A percentile compares a stretch with the other conserved stretches of the same genome.
Conservation (phyloP, 768 basidiomycete genomes). For the Lactifluus echinatus region DNA sequence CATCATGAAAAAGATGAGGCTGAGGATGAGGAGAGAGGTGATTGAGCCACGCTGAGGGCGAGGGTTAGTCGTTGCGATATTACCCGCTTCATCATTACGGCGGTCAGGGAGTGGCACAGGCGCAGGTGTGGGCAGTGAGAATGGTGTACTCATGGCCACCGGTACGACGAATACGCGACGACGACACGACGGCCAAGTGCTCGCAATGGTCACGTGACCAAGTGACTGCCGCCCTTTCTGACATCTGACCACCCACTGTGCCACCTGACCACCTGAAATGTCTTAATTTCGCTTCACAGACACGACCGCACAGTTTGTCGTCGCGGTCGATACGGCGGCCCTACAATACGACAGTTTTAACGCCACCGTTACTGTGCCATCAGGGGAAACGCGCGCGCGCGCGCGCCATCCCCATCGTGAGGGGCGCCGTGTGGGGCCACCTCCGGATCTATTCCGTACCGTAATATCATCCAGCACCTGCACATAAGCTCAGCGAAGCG, state of each 20-base stretch:
- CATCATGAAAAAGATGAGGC: slow-evolving; percentile 70
- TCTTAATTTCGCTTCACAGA: no score
- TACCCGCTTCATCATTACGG: slow-evolving; percentile 1
- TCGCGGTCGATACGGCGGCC: background rate
- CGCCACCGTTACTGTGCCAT: background rate
- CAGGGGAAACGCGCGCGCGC: background rate
- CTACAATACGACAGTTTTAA: background rate
- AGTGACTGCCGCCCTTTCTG: no score
- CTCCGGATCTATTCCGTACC: no score
- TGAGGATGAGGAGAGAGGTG: slow-evolving; percentile 65
- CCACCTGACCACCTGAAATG: no score
- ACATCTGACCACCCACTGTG: no score
- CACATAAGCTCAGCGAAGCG: no score
- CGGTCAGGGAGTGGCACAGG: background rate
- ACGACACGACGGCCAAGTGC: no score
- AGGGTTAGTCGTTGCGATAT: background rate
- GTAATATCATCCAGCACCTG: no score
- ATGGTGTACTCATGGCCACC: slow-evolving; percentile 5
- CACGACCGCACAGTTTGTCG: no score
- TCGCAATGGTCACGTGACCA: no score
- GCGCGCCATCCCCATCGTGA: no score
- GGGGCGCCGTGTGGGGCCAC: background rate
- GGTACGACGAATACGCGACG: no score
- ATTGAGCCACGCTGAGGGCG: slow-evolving; percentile 49
- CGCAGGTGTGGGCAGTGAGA: background rate